Evolutionary conservation across 768 basidiomycete genomes (phyloP).

Genomic region (Coprinopsis marcescibilis): DNA sequence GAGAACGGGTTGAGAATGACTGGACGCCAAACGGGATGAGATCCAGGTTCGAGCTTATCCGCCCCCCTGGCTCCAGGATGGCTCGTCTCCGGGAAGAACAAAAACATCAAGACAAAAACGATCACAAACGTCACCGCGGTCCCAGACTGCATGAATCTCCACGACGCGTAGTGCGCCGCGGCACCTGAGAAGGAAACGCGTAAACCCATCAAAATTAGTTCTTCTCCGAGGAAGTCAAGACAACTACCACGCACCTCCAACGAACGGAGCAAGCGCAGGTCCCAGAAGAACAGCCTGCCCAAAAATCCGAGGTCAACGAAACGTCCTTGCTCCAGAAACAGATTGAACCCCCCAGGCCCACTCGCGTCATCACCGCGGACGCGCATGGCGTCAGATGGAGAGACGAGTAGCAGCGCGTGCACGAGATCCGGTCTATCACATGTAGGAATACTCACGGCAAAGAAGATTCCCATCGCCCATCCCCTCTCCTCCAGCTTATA

Average conservation of each 20-base stretch:
- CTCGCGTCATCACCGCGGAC: too few relatives aligned
- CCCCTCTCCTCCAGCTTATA: conserved; percentile 59
- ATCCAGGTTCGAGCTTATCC: conserved; percentile 30
- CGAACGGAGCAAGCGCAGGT: conserved; percentile 53
- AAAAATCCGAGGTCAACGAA: neutral
- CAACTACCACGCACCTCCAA: conserved; percentile 36
- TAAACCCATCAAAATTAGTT: neutral
- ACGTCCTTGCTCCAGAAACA: too few relatives aligned
- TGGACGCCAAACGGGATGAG: conserved; percentile 16
- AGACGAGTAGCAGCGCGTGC: too few relatives aligned
- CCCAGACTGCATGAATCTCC: conserved; percentile 52
- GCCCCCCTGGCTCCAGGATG: conserved; percentile 54
- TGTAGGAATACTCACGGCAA: conserved; percentile 32
- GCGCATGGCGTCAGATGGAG: too few relatives aligned
- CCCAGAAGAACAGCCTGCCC: conserved; percentile 49
- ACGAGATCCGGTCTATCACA: too few relatives aligned
- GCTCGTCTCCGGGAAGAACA: conserved; percentile 60
- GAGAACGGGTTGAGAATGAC: conserved; percentile 52
- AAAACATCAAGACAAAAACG: conserved; percentile 32
- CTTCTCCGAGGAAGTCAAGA: neutral
- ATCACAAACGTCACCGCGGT: conserved; percentile 38
- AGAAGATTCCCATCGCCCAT: conserved; percentile 54
- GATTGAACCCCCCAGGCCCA: too few relatives aligned
- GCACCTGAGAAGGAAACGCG: conserved; percentile 1
- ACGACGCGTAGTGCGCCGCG: conserved; percentile 36